A percentile compares a stretch with the other conserved stretches of the same genome.
Evolutionary conservation across 2,329 filamentous ascomycete species (phyloP).

Genomic region (Atkinsonella texensis): DNA sequence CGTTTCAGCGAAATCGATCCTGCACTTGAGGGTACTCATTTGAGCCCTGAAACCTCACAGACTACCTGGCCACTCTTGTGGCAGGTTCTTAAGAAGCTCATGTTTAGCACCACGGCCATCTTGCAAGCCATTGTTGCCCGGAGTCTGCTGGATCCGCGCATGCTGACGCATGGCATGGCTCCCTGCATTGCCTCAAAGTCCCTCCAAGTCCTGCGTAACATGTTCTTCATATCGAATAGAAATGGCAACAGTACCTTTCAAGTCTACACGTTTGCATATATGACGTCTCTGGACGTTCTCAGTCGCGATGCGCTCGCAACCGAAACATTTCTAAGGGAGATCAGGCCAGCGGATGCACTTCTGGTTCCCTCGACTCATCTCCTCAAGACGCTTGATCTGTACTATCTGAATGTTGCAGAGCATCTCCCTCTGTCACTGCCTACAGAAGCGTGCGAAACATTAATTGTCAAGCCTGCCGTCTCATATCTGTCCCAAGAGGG

Average conservation of each 20-base stretch:
- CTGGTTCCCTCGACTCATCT: slow-evolving; percentile 25
- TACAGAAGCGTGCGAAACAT: slow-evolving; percentile 52
- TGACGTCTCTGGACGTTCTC: slow-evolving; percentile 72
- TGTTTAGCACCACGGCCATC: slow-evolving; percentile 65
- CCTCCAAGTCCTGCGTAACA: slow-evolving; percentile 60
- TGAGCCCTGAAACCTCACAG: slow-evolving; percentile 53
- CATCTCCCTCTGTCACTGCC: slow-evolving; percentile 65
- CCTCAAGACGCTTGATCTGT: slow-evolving; percentile 66
- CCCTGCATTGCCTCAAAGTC: slow-evolving; percentile 58
- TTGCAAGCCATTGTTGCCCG: slow-evolving; percentile 64
- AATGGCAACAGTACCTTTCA: slow-evolving; percentile 65
- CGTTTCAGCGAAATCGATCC: slow-evolving; percentile 62
- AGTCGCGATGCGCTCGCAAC: slow-evolving; percentile 55
- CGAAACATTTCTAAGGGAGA: slow-evolving; percentile 53
- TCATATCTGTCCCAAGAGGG: slow-evolving; percentile 51
- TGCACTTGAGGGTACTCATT: slow-evolving; percentile 48
- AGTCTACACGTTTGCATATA: slow-evolving; percentile 72
- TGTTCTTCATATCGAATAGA: slow-evolving; percentile 72
- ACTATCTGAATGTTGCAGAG: slow-evolving; percentile 78
- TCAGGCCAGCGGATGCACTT: slow-evolving; percentile 32
- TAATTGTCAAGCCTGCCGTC: slow-evolving; percentile 62
- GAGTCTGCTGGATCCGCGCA: slow-evolving; percentile 36
- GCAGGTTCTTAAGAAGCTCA: slow-evolving; percentile 59
- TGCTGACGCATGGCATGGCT: slow-evolving; percentile 34
- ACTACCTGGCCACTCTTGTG: slow-evolving; percentile 61